A percentile compares a stretch with the other conserved stretches of the same genome.
phyloP scores from a whole-genome alignment of 306 rosid species.

The Dryas drummondii region DNA sequence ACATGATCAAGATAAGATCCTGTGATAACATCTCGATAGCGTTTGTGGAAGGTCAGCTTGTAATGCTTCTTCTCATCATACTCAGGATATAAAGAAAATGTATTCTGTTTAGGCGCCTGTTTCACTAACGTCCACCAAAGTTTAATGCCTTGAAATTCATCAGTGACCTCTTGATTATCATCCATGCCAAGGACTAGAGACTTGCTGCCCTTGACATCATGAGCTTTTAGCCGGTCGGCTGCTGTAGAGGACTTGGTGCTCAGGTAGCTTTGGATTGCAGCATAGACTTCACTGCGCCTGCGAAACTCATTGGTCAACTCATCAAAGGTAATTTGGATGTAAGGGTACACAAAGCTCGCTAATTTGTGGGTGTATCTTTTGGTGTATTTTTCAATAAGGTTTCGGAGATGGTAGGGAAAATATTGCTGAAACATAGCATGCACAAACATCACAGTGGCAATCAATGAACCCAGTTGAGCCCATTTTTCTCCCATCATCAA shows the following conservation, averaged over 20 bases:
- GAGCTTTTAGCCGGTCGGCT: constrained; percentile 52
- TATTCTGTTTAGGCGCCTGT: not conserved
- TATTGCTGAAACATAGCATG: constrained; percentile 25
- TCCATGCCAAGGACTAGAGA: constrained; percentile 45
- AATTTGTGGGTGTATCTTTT: constrained; percentile 17
- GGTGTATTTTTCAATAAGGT: not conserved
- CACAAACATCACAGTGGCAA: constrained; percentile 38
- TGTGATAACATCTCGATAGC: constrained; percentile 20
- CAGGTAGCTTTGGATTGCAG: constrained; percentile 43
- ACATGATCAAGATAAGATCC: constrained; percentile 32
- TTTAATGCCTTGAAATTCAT: constrained; percentile 38
- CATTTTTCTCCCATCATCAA: constrained; percentile 25
- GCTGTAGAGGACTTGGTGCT: constrained; percentile 24
- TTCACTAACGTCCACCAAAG: constrained; percentile 47
- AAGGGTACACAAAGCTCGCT: constrained; percentile 33
- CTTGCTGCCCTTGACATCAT: constrained; percentile 38
- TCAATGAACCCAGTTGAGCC: constrained; percentile 38
- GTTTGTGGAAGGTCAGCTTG: constrained; percentile 37
- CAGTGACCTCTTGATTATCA: constrained; percentile 51
- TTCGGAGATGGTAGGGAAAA: constrained; percentile 35
- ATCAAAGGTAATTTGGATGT: constrained; percentile 40
- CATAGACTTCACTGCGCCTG: constrained; percentile 36
- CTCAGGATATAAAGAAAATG: constrained; percentile 20
- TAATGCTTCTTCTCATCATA: constrained; percentile 36
- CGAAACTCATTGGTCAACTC: constrained; percentile 29